Evolutionary conservation across 1,139 yeast genomes (phyloP).

Genomic region (Taphrina pruni): DNA sequence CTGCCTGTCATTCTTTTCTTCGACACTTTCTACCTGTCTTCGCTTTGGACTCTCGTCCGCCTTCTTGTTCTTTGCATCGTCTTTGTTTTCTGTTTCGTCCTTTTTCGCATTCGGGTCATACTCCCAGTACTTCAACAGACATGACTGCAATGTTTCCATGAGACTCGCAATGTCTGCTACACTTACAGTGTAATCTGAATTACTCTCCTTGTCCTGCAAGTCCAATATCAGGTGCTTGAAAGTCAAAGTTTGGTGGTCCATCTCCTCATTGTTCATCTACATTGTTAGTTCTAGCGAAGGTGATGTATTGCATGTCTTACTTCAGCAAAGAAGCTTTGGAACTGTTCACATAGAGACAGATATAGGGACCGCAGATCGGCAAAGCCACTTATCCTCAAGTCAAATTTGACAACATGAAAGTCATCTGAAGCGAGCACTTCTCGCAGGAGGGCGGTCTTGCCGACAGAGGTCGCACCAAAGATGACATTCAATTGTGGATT

Average conservation of each 20-base stretch:
- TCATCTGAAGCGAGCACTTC: constrained; percentile 36
- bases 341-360: constrained; percentile 31
- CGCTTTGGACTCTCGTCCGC: not conserved
- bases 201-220: constrained; percentile 25
- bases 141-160: constrained; percentile 35
- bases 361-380: constrained; percentile 31
- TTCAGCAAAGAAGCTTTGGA: constrained; percentile 23
- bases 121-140: constrained; percentile 34
- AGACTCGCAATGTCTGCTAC: constrained; percentile 38
- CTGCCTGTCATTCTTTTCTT: constrained; percentile 3
- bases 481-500: constrained; percentile 33
- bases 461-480: constrained; percentile 38
- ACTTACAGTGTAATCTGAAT: constrained; percentile 14
- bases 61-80: not conserved
- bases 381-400: constrained; percentile 33
- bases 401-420: constrained; percentile 30
- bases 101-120: constrained; percentile 6
- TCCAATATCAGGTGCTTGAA: constrained; percentile 36
- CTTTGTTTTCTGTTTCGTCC: constrained; percentile 5
- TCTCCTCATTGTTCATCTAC: constrained; percentile 16
- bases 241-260: constrained; percentile 23
- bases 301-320: not conserved
- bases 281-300: not conserved
- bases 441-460: constrained; percentile 35
- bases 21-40: not conserved